Base-by-base conservation (phyloP, 306 rosid species). In the Glycine soja region DNA sequence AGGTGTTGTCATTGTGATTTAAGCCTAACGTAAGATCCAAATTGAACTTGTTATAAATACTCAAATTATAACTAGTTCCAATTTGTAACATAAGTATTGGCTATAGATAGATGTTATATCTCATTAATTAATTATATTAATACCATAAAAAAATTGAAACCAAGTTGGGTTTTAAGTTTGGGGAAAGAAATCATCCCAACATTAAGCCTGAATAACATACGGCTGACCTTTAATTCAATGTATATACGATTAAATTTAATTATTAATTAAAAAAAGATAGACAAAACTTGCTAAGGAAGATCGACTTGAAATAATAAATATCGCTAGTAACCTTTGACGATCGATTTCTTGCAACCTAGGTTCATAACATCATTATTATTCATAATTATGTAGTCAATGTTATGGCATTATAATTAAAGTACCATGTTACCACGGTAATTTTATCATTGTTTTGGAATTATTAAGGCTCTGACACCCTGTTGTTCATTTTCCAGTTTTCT, bases 381-480 rank as follows among this genome's bases (percentile, higher is more conserved):
- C 8, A 75, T 71, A 59, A 78, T 68, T 14, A 80, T 47, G 70
- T 15, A 5, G 9, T n/a, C 11, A 56, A 75, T 82, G 24, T 75
- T 18, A 11, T 38, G 65, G 46, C 62, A 34, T 36, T 5, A 34
- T 36, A 24, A 24, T 24, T 5, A 32, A 78, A 81, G 77, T 53
- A 38, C 45, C 32, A 65, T 58, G 73, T 73, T 12, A 68, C 67
- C 70, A 13, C 7, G 79, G 89, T 81, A 84, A 77, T 62, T 61
- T 76, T 71, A 65, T 72, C 54, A 72, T 56, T 45, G 82, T 64
- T 75, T 83, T 62, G 81, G 64, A 56, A 73, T 48, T 81, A 70
- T 76, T 78, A 85, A 72, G 83, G 84, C 79, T 83, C 70, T 75
- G 78, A 80, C 76, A 79, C 75, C 4, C 69, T 86, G 83, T 74